These are phyloP conservation scores for Lactifluus hygrophoroides DNA, from an alignment of 768 basidiomycete species.

Conservation along the genomic window DNA sequence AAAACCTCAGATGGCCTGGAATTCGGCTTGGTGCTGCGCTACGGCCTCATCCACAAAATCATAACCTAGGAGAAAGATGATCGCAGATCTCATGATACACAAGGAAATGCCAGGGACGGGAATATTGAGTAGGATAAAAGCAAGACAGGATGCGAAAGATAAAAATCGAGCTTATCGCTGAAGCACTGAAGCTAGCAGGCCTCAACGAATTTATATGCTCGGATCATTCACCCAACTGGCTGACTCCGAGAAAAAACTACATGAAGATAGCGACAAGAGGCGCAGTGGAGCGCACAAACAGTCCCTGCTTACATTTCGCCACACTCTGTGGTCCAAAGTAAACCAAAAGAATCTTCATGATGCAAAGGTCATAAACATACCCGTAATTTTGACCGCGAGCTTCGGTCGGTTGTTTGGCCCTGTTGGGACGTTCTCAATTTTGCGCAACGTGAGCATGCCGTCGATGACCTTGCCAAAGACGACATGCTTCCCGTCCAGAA, in stretches of 20 bases:
- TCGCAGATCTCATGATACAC: not conserved
- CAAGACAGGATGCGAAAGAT: not conserved
- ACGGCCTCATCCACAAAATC: not conserved
- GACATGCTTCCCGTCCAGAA: constrained; percentile 91
- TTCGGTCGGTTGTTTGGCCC: constrained; percentile 88
- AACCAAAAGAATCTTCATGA: not conserved
- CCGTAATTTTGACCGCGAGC: constrained; percentile 77
- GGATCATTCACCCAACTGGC: not conserved
- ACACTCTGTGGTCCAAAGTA: constrained; percentile 25
- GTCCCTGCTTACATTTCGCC: constrained; percentile 30
- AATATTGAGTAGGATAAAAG: not conserved
- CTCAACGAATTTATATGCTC: not conserved
- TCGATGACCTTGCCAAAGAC: constrained; percentile 89
- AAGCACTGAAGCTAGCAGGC: not conserved
- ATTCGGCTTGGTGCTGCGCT: not conserved
- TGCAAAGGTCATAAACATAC: constrained; percentile 35
- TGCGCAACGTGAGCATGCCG: constrained; percentile 90
- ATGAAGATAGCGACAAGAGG: not conserved
- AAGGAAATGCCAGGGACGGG: not conserved
- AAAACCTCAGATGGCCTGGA: not conserved
- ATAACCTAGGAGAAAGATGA: not conserved
- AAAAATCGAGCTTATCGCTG: not conserved
- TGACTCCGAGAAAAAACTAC: not conserved
- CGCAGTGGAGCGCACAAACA: not conserved
- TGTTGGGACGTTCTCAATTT: constrained; percentile 93